These are phyloP conservation scores for Candida frijolesensis DNA, from an alignment of 1,139 yeast genomes.

Conservation along the genomic window DNA sequence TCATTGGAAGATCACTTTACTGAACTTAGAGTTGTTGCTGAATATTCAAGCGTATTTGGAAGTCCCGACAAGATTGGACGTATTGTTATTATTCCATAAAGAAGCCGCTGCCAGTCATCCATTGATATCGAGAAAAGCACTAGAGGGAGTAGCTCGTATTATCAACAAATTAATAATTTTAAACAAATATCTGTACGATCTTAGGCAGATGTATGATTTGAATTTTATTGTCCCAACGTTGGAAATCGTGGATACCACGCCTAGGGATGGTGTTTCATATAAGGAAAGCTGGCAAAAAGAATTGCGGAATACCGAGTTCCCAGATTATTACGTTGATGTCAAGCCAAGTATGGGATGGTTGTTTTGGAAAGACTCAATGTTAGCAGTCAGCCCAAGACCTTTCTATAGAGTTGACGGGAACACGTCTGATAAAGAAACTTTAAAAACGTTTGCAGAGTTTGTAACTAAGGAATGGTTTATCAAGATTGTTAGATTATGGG, in stretches of 20 bases:
- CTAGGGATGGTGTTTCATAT: conserved; percentile 35
- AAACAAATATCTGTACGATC: conserved; percentile 57
- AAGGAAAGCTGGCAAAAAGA: conserved; percentile 52
- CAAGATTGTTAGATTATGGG: conserved; percentile 53
- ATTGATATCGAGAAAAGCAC: conserved; percentile 59
- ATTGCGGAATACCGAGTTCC: conserved; percentile 49
- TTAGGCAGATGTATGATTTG: conserved; percentile 47
- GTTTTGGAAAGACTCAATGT: conserved; percentile 68
- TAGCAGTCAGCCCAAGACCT: conserved; percentile 44
- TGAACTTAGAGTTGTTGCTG: conserved; percentile 57
- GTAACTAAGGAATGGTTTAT: conserved; percentile 63
- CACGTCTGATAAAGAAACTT: conserved; percentile 39
- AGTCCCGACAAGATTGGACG: conserved; percentile 43
- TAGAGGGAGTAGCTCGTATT: conserved; percentile 62
- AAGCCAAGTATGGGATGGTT: conserved; percentile 69
- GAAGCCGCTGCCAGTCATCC: conserved; percentile 76
- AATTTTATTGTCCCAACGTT: conserved; percentile 41
- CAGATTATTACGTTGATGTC: conserved; percentile 60
- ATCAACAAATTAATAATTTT: conserved; percentile 54
- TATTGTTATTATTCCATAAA: conserved; percentile 50
- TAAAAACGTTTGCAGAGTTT: conserved; percentile 46
- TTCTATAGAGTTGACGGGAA: conserved; percentile 30
- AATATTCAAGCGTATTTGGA: conserved; percentile 60
- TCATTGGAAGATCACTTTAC: conserved; percentile 73
- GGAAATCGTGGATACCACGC: conserved; percentile 44